Evolutionary conservation across 139 green algal genomes (phyloP).

Genomic region (Chlorella sp.): DNA sequence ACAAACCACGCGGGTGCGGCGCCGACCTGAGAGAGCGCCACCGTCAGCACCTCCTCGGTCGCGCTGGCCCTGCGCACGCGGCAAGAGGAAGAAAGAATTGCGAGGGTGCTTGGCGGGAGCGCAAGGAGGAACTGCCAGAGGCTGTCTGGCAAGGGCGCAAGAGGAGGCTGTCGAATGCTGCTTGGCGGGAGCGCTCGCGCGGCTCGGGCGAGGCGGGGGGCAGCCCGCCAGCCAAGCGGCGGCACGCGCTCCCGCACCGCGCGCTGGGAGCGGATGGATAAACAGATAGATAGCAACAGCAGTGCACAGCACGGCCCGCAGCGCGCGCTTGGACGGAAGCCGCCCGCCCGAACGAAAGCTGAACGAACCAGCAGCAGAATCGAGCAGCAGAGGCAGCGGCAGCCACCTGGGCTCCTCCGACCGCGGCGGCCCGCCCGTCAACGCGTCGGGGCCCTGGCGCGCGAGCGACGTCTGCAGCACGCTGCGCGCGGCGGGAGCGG

Average conservation of each 20-base stretch:
- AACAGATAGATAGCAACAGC: neutral
- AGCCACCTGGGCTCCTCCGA: neutral
- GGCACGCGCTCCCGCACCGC: neutral
- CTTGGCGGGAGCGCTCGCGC: neutral
- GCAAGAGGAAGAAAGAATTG: neutral
- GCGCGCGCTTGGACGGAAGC: neutral
- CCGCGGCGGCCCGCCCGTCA: constrained; percentile 8
- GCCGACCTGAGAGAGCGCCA: no score
- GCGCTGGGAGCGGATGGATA: neutral
- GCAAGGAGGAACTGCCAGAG: neutral
- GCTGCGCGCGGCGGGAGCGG: no score
- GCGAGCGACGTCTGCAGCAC: constrained; percentile 21
- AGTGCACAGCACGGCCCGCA: neutral
- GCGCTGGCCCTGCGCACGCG: neutral
- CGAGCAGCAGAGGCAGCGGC: neutral
- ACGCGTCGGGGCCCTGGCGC: constrained; percentile 23
- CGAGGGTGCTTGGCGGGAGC: no score
- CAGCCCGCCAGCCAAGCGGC: no score
- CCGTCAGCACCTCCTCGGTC: constrained; percentile 26
- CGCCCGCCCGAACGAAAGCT: neutral
- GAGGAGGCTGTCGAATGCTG: neutral
- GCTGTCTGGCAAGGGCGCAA: neutral
- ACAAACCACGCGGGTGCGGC: no score
- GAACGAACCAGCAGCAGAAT: neutral
- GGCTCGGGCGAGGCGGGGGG: neutral